Percentiles rank a stretch among this genome's conserved stretches.
phyloP scores from a whole-genome alignment of 371 early-diverging fungal species.

The Smittium mucronatum region DNA sequence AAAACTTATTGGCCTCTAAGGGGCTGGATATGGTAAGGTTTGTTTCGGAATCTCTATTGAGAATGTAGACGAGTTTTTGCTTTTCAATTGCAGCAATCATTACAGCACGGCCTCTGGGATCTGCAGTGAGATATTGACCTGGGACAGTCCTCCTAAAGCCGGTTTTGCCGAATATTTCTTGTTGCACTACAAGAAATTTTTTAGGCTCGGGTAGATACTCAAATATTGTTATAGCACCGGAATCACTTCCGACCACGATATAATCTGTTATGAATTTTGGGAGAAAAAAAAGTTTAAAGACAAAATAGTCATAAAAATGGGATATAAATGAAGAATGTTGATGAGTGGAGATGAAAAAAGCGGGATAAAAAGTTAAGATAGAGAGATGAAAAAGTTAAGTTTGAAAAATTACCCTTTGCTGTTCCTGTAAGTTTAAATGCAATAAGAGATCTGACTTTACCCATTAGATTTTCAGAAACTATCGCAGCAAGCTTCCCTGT shows the following conservation, averaged over 20 bases:
- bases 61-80: conserved; percentile 87
- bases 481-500: conserved; percentile 69
- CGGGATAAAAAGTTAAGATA: not conserved
- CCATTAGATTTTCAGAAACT: conserved; percentile 72
- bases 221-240: conserved; percentile 79
- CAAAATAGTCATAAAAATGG: not conserved
- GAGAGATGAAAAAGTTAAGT: not conserved
- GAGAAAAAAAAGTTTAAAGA: not conserved
- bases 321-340: not conserved
- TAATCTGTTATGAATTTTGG: conserved; percentile 64
- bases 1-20: conserved; percentile 79
- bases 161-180: conserved; percentile 91
- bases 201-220: conserved; percentile 71
- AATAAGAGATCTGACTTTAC: conserved; percentile 77
- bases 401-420: conserved; percentile 32
- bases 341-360: too few relatives aligned
- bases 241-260: conserved; percentile 79
- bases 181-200: conserved; percentile 69
- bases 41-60: conserved; percentile 81
- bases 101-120: conserved; percentile 92
- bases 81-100: conserved; percentile 92
- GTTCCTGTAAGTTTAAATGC: conserved; percentile 62
- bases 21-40: conserved; percentile 80
- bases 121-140: conserved; percentile 87
- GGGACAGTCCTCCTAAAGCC: conserved; percentile 84